These are phyloP conservation scores for Nannizzia gypsea DNA, from an alignment of 2,329 filamentous ascomycete genomes.

Conservation along the genomic window DNA sequence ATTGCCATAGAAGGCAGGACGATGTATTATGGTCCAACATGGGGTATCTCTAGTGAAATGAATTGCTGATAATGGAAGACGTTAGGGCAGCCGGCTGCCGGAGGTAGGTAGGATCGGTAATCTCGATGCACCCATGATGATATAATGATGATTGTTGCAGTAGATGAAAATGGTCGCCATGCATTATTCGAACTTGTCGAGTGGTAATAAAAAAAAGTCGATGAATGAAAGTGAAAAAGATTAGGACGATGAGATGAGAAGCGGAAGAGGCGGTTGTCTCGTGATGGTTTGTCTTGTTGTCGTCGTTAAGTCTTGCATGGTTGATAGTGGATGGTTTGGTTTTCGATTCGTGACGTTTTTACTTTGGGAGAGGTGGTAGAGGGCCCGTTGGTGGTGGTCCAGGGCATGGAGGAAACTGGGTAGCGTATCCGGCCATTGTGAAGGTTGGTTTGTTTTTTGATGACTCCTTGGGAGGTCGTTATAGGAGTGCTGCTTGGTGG, in stretches of 20 bases:
- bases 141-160: not conserved
- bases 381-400: constrained; percentile 17
- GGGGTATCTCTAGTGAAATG: constrained; percentile 4
- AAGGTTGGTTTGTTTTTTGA: not conserved
- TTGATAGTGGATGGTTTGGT: no score
- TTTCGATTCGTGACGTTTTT: not conserved
- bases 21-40: constrained; percentile 4
- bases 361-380: constrained; percentile 17
- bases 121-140: not conserved
- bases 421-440: constrained; percentile 16
- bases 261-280: not conserved
- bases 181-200: not conserved
- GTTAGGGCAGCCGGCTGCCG: constrained; percentile 12
- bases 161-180: constrained; percentile 3
- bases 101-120: not conserved
- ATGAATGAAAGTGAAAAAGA: no score
- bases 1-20: constrained; percentile 1
- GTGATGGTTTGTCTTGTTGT: not conserved
- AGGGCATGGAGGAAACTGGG: constrained; percentile 18
- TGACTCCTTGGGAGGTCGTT: not conserved
- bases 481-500: not conserved
- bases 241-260: constrained; percentile 1
- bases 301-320: not conserved
- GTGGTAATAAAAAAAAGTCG: not conserved
- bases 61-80: constrained; percentile 6